Evolutionary conservation across 208 protist species (phyloP).

Genomic region (Phytomonas sp.): DNA sequence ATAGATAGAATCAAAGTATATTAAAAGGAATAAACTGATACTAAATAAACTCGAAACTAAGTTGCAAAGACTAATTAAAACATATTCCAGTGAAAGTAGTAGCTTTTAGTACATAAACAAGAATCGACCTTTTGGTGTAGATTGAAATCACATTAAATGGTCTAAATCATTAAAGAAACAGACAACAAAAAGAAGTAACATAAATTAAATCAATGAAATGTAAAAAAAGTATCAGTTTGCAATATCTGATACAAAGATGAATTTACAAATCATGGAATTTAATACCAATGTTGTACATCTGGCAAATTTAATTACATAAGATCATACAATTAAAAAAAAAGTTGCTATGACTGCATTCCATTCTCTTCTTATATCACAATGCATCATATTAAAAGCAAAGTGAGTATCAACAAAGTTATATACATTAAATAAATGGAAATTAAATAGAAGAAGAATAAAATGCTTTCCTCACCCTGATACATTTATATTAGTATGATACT

Average conservation of each 20-base stretch:
- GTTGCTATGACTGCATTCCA: neutral
- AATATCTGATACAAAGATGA: neutral
- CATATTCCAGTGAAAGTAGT: neutral
- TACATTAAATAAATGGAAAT: slow-evolving; percentile 7
- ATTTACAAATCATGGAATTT: neutral
- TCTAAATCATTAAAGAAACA: neutral
- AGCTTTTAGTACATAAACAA: neutral
- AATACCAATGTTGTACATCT: slow-evolving; percentile 3
- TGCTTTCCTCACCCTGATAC: neutral
- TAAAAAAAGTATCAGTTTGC: neutral
- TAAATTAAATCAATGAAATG: neutral
- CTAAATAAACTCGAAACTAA: neutral
- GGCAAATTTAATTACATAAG: slow-evolving; percentile 1
- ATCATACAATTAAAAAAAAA: neutral
- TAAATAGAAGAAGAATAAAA: slow-evolving; percentile 10
- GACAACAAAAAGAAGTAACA: neutral
- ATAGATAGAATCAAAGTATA: slow-evolving; percentile 14
- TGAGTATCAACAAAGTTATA: slow-evolving; percentile 12
- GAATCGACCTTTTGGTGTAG: neutral
- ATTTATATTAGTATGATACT: neutral
- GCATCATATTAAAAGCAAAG: slow-evolving; percentile 3
- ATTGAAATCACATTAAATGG: neutral
- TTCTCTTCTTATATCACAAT: neutral
- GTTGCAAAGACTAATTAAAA: neutral
- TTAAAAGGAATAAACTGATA: slow-evolving; percentile 16